Conservation (phyloP, 176 grass and related monocot genomes). For the Ampelocalamus luodianensis region DNA sequence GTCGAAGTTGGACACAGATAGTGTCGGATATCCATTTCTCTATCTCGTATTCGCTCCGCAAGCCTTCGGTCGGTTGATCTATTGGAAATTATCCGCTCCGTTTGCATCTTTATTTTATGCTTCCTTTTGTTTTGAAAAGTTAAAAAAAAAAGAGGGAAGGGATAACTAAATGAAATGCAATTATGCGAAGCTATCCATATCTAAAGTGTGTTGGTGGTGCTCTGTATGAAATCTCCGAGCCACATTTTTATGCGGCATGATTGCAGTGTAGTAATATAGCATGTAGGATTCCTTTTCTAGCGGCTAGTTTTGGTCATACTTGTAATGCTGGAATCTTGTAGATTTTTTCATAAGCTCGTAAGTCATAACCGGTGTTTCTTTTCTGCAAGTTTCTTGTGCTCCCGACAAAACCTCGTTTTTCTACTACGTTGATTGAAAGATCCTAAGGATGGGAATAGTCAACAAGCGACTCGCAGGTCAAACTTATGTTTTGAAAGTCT, state of each 20-base stretch:
- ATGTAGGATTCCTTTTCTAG: background rate
- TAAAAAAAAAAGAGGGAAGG: background rate
- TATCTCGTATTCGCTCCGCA: no score
- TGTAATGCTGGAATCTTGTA: background rate
- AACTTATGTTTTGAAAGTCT: background rate
- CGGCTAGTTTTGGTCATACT: background rate
- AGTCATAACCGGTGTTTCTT: background rate
- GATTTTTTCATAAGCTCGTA: background rate
- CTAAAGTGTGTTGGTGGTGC: background rate
- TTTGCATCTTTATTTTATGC: no score
- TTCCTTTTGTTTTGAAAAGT: background rate
- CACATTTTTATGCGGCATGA: background rate
- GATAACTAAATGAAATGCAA: conserved; percentile 7
- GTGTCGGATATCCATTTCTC: no score
- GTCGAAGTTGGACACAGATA: no score
- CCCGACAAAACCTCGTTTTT: background rate
- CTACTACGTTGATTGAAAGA: background rate
- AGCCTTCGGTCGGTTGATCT: no score
- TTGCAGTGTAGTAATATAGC: no score
- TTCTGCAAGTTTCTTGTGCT: background rate
- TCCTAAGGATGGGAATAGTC: background rate
- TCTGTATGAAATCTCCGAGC: background rate
- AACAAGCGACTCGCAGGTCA: background rate
- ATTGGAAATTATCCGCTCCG: no score
- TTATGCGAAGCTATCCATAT: background rate